Percentiles rank a stretch among this genome's conserved stretches.
phyloP scores from a whole-genome alignment of 179 eudicot genomes.

The Pouteria campechiana region DNA sequence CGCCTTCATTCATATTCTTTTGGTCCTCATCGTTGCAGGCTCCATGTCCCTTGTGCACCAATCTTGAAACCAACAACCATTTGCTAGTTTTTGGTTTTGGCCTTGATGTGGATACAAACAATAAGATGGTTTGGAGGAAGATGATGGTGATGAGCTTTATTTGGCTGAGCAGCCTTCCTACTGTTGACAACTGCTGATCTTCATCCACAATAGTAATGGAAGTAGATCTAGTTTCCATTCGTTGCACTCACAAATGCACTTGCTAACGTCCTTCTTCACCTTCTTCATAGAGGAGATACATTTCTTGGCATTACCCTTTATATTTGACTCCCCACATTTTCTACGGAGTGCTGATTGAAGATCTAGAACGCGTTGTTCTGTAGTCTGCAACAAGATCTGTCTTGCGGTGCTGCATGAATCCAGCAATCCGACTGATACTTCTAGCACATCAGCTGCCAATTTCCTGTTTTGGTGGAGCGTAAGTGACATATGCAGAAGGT shows the following conservation, averaged over 20 bases:
- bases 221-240: slow-evolving; percentile 13
- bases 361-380: slow-evolving; percentile 7
- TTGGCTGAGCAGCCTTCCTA: slow-evolving; percentile 19
- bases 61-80: slow-evolving; percentile 29
- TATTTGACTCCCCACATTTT: slow-evolving; percentile 9
- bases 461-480: slow-evolving; percentile 18
- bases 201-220: not conserved
- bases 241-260: slow-evolving; percentile 20
- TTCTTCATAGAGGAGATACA: slow-evolving; percentile 24
- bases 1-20: slow-evolving; percentile 21
- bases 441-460: slow-evolving; percentile 18
- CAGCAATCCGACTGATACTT: slow-evolving; percentile 10
- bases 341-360: slow-evolving; percentile 17
- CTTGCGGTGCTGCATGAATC: slow-evolving; percentile 10
- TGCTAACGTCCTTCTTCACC: slow-evolving; percentile 16
- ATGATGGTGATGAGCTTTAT: slow-evolving; percentile 7
- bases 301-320: slow-evolving; percentile 10
- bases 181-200: slow-evolving; percentile 7
- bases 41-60: slow-evolving; percentile 13
- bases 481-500: slow-evolving; percentile 23
- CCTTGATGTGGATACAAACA: slow-evolving; percentile 24
- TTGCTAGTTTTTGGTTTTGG: too few species aligned
- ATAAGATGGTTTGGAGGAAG: slow-evolving; percentile 17
- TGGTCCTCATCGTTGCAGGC: not conserved
- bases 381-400: slow-evolving; percentile 7